Conservation (phyloP, 768 basidiomycete genomes). For the Collybiopsis luxurians region DNA sequence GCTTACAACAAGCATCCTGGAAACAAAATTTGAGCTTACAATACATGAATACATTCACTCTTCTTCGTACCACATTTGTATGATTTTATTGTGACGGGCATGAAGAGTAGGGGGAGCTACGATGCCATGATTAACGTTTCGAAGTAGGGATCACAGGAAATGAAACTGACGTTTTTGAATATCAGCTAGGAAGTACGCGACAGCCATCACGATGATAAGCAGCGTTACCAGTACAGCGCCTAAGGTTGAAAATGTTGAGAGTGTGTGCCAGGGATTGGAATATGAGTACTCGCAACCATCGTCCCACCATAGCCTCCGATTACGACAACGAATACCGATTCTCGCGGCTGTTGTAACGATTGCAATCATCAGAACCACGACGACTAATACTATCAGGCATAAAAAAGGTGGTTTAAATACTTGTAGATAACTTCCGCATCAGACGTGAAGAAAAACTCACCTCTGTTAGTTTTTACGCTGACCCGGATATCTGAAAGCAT, state of each 20-base stretch:
- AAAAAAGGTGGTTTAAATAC: no score
- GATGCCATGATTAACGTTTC: no score
- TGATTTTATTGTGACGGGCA: no score
- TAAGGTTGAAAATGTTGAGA: not conserved
- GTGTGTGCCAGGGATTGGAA: not conserved
- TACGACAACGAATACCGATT: not conserved
- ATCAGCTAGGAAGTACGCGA: not conserved
- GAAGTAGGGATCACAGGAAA: no score
- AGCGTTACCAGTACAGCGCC: not conserved
- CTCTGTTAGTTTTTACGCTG: no score
- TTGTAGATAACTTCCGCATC: no score
- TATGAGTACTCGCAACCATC: constrained; percentile 4
- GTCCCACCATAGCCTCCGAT: constrained; percentile 6
- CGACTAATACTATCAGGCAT: not conserved
- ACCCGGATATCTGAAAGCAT: no score
- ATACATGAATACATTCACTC: not conserved
- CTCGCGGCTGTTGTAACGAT: not conserved
- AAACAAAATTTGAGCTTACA: not conserved
- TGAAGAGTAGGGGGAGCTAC: no score
- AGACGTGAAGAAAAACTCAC: no score
- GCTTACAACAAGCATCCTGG: constrained; percentile 1
- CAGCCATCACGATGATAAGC: no score
- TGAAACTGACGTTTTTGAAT: no score
- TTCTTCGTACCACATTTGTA: no score
- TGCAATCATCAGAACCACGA: not conserved